These are phyloP conservation scores for Pyrenophora tritici-repentis DNA, from an alignment of 2,329 filamentous ascomycete species.

Conservation along the genomic window DNA sequence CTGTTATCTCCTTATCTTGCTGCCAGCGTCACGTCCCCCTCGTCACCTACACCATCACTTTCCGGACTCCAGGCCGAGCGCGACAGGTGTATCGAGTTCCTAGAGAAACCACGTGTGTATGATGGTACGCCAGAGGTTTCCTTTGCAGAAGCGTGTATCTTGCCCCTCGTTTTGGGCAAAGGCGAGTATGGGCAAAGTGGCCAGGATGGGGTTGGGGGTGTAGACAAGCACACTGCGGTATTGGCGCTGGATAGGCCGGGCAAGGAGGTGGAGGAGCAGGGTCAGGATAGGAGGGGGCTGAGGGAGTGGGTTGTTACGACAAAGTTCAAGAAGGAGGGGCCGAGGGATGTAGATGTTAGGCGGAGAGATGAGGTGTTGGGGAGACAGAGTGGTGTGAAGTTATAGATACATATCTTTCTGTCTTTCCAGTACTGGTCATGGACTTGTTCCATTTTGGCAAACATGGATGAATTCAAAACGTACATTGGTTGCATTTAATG, in stretches of 20 bases:
- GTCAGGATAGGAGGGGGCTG: slow-evolving; percentile 55
- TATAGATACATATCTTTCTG: slow-evolving; percentile 10
- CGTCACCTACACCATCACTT: slow-evolving; percentile 29
- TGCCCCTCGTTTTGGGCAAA: slow-evolving; percentile 47
- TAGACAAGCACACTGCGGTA: slow-evolving; percentile 57
- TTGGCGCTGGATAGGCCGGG: slow-evolving; percentile 61
- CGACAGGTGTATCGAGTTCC: slow-evolving; percentile 50
- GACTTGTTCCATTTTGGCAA: too few relatives aligned
- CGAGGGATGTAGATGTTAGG: slow-evolving; percentile 60
- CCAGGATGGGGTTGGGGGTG: slow-evolving; percentile 39
- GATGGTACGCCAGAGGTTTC: slow-evolving; percentile 40
- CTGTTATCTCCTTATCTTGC: slow-evolving; percentile 62
- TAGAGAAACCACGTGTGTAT: slow-evolving; percentile 56
- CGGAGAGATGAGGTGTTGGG: slow-evolving; percentile 53
- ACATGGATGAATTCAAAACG: too few relatives aligned
- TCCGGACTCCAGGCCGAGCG: slow-evolving; percentile 50
- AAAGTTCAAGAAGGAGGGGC: slow-evolving; percentile 61
- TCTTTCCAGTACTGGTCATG: too few relatives aligned
- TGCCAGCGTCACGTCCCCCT: slow-evolving; percentile 34
- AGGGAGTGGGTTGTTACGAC: slow-evolving; percentile 62
- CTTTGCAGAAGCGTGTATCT: slow-evolving; percentile 53
- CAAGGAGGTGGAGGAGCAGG: slow-evolving; percentile 58
- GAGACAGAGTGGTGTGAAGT: slow-evolving; percentile 16
- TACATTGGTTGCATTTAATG: too few relatives aligned
- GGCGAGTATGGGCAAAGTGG: slow-evolving; percentile 42